phyloP scores from a whole-genome alignment of 176 grass and related monocot species.

The Cenchrus purpureus region DNA sequence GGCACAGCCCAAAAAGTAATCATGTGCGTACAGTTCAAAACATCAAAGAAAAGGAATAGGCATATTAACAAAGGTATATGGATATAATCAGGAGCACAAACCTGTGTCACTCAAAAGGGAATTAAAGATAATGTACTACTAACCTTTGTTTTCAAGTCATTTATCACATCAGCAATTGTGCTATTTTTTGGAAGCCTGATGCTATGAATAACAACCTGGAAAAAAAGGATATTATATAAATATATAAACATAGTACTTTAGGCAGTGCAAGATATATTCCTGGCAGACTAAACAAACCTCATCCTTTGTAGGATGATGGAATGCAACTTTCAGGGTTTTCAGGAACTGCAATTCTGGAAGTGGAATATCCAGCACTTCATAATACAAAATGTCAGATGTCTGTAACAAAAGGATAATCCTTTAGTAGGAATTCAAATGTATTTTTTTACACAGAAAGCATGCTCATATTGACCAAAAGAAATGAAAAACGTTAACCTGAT shows the following conservation, averaged over 20 bases:
- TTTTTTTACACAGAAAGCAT: conserved; percentile 33
- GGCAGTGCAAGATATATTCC: conserved; percentile 21
- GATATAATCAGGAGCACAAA: conserved; percentile 7
- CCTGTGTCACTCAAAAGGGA: conserved; percentile 8
- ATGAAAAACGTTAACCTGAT: conserved; percentile 60
- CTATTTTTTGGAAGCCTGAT: conserved; percentile 96
- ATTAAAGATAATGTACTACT: conserved; percentile 19
- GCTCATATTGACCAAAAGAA: conserved; percentile 17
- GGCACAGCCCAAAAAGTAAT: neutral
- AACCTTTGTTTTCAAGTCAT: conserved; percentile 92
- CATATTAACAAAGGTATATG: neutral
- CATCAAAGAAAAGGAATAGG: conserved; percentile 11
- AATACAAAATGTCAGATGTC: conserved; percentile 93
- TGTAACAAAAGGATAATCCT: conserved; percentile 37
- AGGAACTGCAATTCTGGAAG: conserved; percentile 90
- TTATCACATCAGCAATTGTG: conserved; percentile 83
- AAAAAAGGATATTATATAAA: conserved; percentile 38
- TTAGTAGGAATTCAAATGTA: conserved; percentile 21
- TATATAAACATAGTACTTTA: conserved; percentile 26
- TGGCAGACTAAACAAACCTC: conserved; percentile 65
- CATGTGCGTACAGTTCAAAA: neutral
- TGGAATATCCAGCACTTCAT: conserved; percentile 94
- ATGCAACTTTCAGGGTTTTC: conserved; percentile 97
- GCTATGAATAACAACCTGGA: conserved; percentile 80
- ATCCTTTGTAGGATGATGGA: conserved; percentile 92